Percentiles rank a stretch among this genome's conserved stretches.
These are phyloP conservation scores for Kwoniella pini DNA, from an alignment of 768 basidiomycete species.

Conservation along the genomic window DNA sequence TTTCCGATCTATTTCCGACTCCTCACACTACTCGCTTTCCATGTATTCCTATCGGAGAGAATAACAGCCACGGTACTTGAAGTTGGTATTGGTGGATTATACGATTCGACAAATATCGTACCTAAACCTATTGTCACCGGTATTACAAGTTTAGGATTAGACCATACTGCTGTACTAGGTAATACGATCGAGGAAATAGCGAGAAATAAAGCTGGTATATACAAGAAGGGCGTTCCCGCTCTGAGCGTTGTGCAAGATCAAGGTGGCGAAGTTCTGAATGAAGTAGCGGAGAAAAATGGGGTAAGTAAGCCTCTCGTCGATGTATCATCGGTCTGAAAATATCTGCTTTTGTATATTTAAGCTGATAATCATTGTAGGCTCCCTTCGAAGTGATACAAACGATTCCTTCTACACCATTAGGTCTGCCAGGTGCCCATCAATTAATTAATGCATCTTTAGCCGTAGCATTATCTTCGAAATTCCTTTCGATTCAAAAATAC, in stretches of 20 bases:
- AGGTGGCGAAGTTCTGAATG: constrained; percentile 67
- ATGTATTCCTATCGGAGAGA: constrained; percentile 70
- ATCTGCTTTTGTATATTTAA: background rate
- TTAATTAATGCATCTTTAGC: constrained; percentile 84
- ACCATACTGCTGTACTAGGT: constrained; percentile 84
- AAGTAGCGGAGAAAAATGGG: constrained; percentile 67
- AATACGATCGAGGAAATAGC: constrained; percentile 87
- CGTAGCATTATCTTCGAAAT: constrained; percentile 67
- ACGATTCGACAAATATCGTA: constrained; percentile 95
- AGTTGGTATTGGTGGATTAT: constrained; percentile 91
- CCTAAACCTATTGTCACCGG: constrained; percentile 88
- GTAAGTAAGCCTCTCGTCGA: constrained; percentile 55
- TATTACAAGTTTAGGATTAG: constrained; percentile 84
- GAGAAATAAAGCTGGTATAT: constrained; percentile 94
- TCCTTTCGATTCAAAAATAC: constrained; percentile 59
- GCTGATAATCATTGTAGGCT: constrained; percentile 8
- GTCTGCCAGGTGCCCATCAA: constrained; percentile 84
- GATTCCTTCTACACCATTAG: constrained; percentile 61
- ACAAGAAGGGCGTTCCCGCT: constrained; percentile 86
- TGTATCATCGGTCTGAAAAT: background rate
- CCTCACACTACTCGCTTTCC: constrained; percentile 86
- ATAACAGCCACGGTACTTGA: constrained; percentile 91
- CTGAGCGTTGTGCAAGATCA: constrained; percentile 70
- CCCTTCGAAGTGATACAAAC: constrained; percentile 65
- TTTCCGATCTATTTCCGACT: constrained; percentile 96